Evolutionary conservation across 176 grass and related monocot species (phyloP), one percentile per base, ranked within the genome.

Genomic region (Oryza longistaminata): DNA sequence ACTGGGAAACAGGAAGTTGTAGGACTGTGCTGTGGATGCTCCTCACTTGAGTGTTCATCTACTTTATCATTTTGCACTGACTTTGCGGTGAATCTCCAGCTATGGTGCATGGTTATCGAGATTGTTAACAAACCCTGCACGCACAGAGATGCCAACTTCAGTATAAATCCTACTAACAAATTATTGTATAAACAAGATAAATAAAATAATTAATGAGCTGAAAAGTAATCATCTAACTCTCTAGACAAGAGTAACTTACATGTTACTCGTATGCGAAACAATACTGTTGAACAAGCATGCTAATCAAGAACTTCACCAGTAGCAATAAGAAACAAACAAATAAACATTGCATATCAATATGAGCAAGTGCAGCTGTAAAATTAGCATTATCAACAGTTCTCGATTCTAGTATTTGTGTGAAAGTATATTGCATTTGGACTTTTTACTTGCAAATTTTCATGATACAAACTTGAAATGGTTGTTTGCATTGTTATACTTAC

Each of bases 81-180:
- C 42, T 80, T 72, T 73, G 37, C 12, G n/a, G 49, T 70, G 65
- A 66, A 29, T 62, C 55, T 78, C n/a, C 80, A 64, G 14, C 9
- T 31, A 37, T 61, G 11, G 2, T 40, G 16, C 46, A 64, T 79
- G 27, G 46, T 68, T 73, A 76, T 67, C 48, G 65, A 52, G 68
- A 35, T 74, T 83, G 6, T 83, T 26, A 69, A 83, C 48, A 40
- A 64, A 69, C 11, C 74, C 88, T 90, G 62, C 9, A 74, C 62
- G 70, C 11, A 72, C 49, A 64, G 22, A 76, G n/a, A 55, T 39
- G 55, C 48, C 31, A 55, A 77, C 33, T 25, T 53, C 64, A 76
- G 40, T 27, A 7, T 10, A 64, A 83, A 19, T 29, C 40, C 53
- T 48, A 79, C 65, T 22, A 75, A 37, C 21, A 68, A 79, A 70